Evolutionary conservation across 768 basidiomycete genomes (phyloP), one percentile per base, ranked within the genome.

Genomic region (Psilocybe sp.): DNA sequence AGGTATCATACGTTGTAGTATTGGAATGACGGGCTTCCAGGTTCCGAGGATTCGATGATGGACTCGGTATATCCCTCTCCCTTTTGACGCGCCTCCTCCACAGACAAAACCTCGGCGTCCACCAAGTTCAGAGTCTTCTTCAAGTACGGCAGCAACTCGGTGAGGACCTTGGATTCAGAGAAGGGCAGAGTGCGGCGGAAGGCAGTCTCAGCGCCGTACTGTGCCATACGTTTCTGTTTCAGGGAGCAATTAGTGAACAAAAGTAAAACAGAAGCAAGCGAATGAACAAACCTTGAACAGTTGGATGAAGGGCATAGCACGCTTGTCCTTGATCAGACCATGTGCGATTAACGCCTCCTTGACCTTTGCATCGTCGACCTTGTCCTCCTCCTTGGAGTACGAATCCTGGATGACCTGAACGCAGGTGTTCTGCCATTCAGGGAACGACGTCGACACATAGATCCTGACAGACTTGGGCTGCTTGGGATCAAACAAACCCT

Each of bases 241-340:
- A 28, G 7, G 4, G 23, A 28, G 23, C 23, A 7, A 32, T 43
- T 12, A 41, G 40, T 13, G 8, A 44, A 16, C 2, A 14, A 42
- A 40, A 33, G 20, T 50, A 47, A 62, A n/a, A 3, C 16, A 36
- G 8, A 19, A 41, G 36, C 5, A 10, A 39, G 23, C 1, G 7
- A 15, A 11, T 1, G 37, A 19, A 57, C 75, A 34, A 46, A 94
- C 96, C 85, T 97, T 95, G 84, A 98, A 89, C 28, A 77, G 71
- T 51, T 96, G 90, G 40, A 94, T 82, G 70, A 96, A 98, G 5
- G 95, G 95, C 96, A 98, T 98, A 37, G 80, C 80, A 38, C 85
- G 82, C 75, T 98, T 98, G 72, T 98, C 93, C 78, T 97, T 98
- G 71, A 94, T 85, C 65, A 98, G 64, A 4, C 91, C 93, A 16